These are phyloP conservation scores for Stenocarpella maydis DNA, from an alignment of 2,329 filamentous ascomycete genomes.

Conservation along the genomic window DNA sequence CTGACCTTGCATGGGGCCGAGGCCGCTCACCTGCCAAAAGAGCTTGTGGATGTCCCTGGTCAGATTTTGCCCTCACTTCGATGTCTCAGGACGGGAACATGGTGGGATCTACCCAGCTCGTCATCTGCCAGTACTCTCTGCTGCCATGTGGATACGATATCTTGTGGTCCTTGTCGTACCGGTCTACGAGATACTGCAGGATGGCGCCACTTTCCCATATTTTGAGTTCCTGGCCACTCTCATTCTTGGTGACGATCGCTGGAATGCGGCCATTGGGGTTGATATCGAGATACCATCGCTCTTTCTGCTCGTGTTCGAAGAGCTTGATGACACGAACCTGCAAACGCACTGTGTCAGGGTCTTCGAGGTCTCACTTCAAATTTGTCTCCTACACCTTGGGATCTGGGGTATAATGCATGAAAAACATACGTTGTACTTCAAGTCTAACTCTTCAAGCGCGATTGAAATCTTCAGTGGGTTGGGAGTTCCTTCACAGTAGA, in stretches of 20 bases:
- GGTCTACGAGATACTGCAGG: conserved; percentile 75
- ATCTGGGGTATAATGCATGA: neutral
- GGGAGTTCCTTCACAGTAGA: conserved; percentile 14
- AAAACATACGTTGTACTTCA: neutral
- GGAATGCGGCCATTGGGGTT: conserved; percentile 73
- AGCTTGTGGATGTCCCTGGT: conserved; percentile 49
- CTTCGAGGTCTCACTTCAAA: neutral
- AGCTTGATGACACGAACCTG: neutral
- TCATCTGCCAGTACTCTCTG: conserved; percentile 54
- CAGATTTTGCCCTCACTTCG: neutral
- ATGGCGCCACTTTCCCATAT: conserved; percentile 82
- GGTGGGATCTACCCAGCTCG: conserved; percentile 67
- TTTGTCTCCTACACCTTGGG: too few species aligned
- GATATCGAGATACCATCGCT: conserved; percentile 70
- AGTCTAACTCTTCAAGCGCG: conserved; percentile 27
- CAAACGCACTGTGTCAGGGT: neutral
- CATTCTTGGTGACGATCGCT: conserved; percentile 70
- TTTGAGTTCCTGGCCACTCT: conserved; percentile 49
- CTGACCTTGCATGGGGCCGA: conserved; percentile 78
- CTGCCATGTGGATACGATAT: conserved; percentile 64
- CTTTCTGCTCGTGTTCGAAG: conserved; percentile 58
- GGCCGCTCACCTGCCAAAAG: conserved; percentile 77
- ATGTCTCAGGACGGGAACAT: neutral
- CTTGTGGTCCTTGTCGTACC: conserved; percentile 74
- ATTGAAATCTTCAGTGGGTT: conserved; percentile 31